Base-by-base conservation (phyloP, 768 basidiomycete species). In the Tylopilus balloui region DNA sequence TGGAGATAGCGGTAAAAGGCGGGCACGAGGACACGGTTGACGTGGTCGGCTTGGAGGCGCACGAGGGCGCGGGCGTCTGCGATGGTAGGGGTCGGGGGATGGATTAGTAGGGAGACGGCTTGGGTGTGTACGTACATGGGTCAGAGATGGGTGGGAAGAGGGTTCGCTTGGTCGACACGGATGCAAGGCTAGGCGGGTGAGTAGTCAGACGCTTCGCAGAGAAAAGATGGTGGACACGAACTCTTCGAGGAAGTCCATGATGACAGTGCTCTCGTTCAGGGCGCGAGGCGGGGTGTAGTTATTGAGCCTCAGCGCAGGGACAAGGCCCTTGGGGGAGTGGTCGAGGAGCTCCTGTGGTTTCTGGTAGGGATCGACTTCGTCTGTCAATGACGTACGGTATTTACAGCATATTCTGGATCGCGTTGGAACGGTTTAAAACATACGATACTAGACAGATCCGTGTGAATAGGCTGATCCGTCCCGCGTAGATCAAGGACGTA, bases 301-400 rank as follows among this genome's bases (percentile, higher is more conserved):
- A 55, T 81, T 68, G 46, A 89, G 64, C 56, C 74, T 78, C 24
- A 88, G 58, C 1, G 76, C 87, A 0, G 89, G 88, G 1, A 93
- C 87, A 4, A 92, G 75, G 0, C 90, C 88, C 58, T 87, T 88
- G 1, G 89, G 88, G 14, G 88, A 90, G 15, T 89, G 72, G 31
- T 86, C 80, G n/a, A 93, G 73, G 17, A 92, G 77, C 27, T 88
- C 87, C 42, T 79, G 65, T 0, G 89, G 86, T 56, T 91, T 92
- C 68, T 81, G 81, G 71, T 91, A 90, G 17, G 87, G 86, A 65
- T 89, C 84, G 24, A 88, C 84, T 66, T 89, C 87, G 57, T 84
- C 87, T 88, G 50, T 46, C 32, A 23, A 27, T 4, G 20, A 20
- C 7, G 12, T 12, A 47, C 6, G 19, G 27, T 14, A 28, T 43